A percentile compares a stretch with the other conserved stretches of the same genome.
Conservation (phyloP, 2,329 filamentous ascomycete genomes). For the Curvularia sp. region DNA sequence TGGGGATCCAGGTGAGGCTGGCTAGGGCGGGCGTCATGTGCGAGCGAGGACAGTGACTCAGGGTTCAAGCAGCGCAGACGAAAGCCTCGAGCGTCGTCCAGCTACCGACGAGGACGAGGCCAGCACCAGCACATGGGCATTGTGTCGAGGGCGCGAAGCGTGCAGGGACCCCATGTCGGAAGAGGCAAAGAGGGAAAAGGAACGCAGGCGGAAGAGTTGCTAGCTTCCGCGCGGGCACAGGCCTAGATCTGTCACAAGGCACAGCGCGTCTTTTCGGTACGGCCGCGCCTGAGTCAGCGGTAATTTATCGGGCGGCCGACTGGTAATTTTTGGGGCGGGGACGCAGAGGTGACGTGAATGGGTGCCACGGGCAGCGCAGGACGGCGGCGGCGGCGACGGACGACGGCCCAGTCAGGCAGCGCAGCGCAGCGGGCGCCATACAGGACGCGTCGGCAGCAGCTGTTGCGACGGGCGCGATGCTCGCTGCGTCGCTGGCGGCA, state of each 20-base stretch:
- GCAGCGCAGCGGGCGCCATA: too few species aligned
- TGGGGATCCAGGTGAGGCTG: constrained; percentile 20
- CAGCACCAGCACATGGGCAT: constrained; percentile 19
- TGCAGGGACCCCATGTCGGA: constrained; percentile 23
- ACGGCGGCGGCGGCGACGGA: background rate
- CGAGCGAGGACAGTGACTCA: constrained; percentile 15
- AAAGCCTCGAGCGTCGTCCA: too few species aligned
- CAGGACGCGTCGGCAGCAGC: background rate
- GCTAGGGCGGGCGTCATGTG: constrained; percentile 14
- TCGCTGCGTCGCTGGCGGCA: background rate
- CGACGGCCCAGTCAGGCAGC: constrained; percentile 7
- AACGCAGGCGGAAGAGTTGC: constrained; percentile 25
- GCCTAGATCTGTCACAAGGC: constrained; percentile 28
- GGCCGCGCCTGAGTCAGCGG: constrained; percentile 37
- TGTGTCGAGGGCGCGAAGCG: constrained; percentile 23
- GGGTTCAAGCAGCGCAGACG: constrained; percentile 23
- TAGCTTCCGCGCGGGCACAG: constrained; percentile 20
- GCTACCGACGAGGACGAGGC: constrained; percentile 22
- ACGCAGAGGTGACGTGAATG: constrained; percentile 30
- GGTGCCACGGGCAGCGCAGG: constrained; percentile 13
- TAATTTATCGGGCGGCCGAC: constrained; percentile 25
- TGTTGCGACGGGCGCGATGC: background rate
- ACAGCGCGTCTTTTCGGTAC: constrained; percentile 2
- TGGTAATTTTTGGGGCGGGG: constrained; percentile 16
- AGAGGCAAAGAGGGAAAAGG: constrained; percentile 29